Conservation (phyloP, 352 stramenopile species). For the Pythium dissotocum region DNA sequence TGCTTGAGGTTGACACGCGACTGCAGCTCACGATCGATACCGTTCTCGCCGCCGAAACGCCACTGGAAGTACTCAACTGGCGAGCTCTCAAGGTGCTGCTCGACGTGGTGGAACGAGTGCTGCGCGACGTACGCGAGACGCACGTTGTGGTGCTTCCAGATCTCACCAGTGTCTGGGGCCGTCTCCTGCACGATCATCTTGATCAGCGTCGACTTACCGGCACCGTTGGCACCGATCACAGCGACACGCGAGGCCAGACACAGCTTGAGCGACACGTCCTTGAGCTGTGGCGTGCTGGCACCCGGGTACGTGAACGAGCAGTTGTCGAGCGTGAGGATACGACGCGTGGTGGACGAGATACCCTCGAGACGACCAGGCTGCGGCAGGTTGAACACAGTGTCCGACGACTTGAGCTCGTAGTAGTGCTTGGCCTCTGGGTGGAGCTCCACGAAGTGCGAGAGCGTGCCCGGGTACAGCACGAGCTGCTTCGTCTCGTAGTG, state of each 20-base stretch:
- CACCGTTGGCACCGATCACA: constrained; percentile 96
- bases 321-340: constrained; percentile 90
- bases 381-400: constrained; percentile 88
- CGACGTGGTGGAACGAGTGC: constrained; percentile 97
- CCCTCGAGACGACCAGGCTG: constrained; percentile 90
- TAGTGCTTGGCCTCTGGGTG: constrained; percentile 93
- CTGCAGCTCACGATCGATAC: constrained; percentile 93
- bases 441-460: constrained; percentile 89
- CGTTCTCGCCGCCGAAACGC: constrained; percentile 92
- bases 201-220: constrained; percentile 98
- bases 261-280: constrained; percentile 93
- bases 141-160: constrained; percentile 90
- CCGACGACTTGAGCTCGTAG: constrained; percentile 87
- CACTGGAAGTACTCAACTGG: constrained; percentile 98
- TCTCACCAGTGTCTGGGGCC: constrained; percentile 65
- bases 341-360: constrained; percentile 90
- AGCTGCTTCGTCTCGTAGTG: constrained; percentile 97
- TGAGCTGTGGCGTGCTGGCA: constrained; percentile 85
- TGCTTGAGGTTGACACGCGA: constrained; percentile 89
- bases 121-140: constrained; percentile 96
- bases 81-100: constrained; percentile 93
- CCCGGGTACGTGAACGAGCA: constrained; percentile 90
- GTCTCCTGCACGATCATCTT: constrained; percentile 92
- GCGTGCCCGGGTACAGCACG: constrained; percentile 88
- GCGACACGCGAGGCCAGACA: constrained; percentile 95